Percentiles rank a stretch among this genome's conserved stretches.
phyloP scores from a whole-genome alignment of 2,329 filamentous ascomycete species.

The Alternaria arborescens region DNA sequence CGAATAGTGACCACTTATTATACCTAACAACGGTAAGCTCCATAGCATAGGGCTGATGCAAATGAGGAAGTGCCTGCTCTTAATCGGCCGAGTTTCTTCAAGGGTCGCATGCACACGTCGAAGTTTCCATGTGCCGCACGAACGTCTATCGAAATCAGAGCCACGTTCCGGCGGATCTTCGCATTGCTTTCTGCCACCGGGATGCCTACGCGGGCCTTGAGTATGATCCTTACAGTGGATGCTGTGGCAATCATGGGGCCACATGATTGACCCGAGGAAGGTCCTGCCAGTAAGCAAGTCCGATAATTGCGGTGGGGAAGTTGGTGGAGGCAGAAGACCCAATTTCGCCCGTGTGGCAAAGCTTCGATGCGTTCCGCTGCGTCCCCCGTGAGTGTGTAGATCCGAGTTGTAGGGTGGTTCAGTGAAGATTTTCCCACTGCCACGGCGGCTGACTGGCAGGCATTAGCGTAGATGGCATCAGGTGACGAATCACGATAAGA shows the following conservation, averaged over 20 bases:
- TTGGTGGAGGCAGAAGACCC: constrained; percentile 15
- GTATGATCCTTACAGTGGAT: constrained; percentile 1
- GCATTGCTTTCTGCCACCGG: constrained; percentile 2
- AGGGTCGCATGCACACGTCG: constrained; percentile 16
- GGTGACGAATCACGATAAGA: constrained; percentile 31
- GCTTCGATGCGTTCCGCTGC: constrained; percentile 32
- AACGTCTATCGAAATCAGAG: constrained; percentile 1
- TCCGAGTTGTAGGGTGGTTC: constrained; percentile 30
- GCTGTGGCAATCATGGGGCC: constrained; percentile 10
- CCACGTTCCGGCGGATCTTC: not conserved
- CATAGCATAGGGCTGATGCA: constrained; percentile 36
- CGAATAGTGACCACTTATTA: constrained; percentile 18
- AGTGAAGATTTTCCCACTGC: constrained; percentile 25
- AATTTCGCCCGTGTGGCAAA: constrained; percentile 38
- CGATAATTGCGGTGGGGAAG: constrained; percentile 10
- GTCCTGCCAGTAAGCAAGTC: constrained; percentile 13
- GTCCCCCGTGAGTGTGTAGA: constrained; percentile 26
- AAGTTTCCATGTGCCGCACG: constrained; percentile 10
- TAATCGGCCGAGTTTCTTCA: constrained; percentile 17
- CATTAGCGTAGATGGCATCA: constrained; percentile 30
- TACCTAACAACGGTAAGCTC: constrained; percentile 18
- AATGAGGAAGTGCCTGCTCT: constrained; percentile 19
- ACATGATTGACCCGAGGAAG: constrained; percentile 8
- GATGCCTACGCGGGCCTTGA: not conserved
- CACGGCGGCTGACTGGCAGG: constrained; percentile 34